Base-by-base conservation (phyloP, 768 basidiomycete species). In the Vararia minispora region DNA sequence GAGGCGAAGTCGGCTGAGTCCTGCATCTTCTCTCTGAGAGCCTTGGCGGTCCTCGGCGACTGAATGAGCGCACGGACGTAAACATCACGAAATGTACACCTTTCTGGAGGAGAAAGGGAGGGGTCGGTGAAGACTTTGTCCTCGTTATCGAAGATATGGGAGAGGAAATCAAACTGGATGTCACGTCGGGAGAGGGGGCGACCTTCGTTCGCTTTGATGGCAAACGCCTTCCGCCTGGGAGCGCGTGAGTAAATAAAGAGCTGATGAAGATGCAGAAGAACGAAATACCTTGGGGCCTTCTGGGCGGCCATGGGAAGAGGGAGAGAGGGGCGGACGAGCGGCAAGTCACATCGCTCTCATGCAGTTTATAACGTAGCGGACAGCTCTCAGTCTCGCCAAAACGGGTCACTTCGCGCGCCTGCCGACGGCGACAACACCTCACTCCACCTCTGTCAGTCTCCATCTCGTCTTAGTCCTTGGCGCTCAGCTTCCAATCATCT, bases 1-100 rank as follows among this genome's bases (percentile, higher is more conserved):
- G 70, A 64, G 3, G 73, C 72, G 51, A 79, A 82, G 11, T 58
- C 56, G 7, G 69, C 59, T 11, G 65, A 68, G 25, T 77, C 74
- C n/a, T 58, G 51, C 60, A 87, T 75, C 55, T 79, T 84, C 54
- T 80, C 77, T 45, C 76, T 78, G 36, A 83, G 66, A 7, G 71
- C 71, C 53, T 75, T 78, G 9, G 83, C 80, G 22, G 76, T 74
- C 49, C 79, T 80, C 7, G 72, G 62, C 1, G 79, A 81, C 42
- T 69, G 68, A 16, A 66, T 53, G 30, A 70, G 50, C 18, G 64
- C 58, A 37, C 68, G 65, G 39, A 68, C 59, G 51, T 68, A 72
- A 20, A 71, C 57, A 48, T 71, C 67, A 33, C 62, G 58, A 46
- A 72, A 71, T 18, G 66, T 65, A 40, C 66, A 54, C 38, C 52